Evolutionary conservation across 2,329 filamentous ascomycete species (phyloP).

Genomic region (Cercospora berteroae): DNA sequence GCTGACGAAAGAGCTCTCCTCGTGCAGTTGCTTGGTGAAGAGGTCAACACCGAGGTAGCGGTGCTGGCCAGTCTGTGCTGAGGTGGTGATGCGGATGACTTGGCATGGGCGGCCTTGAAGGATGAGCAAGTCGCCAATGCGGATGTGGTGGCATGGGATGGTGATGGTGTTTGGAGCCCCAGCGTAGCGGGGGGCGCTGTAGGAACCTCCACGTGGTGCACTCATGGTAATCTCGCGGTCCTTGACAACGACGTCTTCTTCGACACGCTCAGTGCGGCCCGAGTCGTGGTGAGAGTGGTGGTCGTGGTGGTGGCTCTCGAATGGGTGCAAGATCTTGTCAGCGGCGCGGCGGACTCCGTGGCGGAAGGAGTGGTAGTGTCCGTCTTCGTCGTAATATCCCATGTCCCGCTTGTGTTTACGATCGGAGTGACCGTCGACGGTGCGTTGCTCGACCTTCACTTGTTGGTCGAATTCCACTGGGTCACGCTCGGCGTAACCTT

Average conservation of each 20-base stretch:
- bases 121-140: conserved; percentile 97
- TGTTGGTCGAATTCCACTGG: conserved; percentile 42
- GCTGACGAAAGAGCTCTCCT: conserved; percentile 97
- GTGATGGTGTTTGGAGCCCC: conserved; percentile 77
- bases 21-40: conserved; percentile 99
- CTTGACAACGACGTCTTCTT: conserved; percentile 51
- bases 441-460: conserved; percentile 53
- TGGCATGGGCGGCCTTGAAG: conserved; percentile 99
- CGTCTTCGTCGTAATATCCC: conserved; percentile 79
- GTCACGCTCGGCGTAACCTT: conserved; percentile 41
- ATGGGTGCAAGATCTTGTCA: conserved; percentile 64
- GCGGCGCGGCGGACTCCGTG: conserved; percentile 66
- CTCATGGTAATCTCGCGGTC: conserved; percentile 47
- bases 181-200: conserved; percentile 26
- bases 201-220: conserved; percentile 36
- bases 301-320: conserved; percentile 56
- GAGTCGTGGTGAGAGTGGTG: conserved; percentile 37
- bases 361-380: conserved; percentile 72
- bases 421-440: conserved; percentile 46
- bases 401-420: conserved; percentile 58
- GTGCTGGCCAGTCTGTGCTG: conserved; percentile 96
- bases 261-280: conserved; percentile 33
- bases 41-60: conserved; percentile 99
- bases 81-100: conserved; percentile 99
- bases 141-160: conserved; percentile 99